Conservation (phyloP, 2,329 filamentous ascomycete species). For the Epichloe amarillans region DNA sequence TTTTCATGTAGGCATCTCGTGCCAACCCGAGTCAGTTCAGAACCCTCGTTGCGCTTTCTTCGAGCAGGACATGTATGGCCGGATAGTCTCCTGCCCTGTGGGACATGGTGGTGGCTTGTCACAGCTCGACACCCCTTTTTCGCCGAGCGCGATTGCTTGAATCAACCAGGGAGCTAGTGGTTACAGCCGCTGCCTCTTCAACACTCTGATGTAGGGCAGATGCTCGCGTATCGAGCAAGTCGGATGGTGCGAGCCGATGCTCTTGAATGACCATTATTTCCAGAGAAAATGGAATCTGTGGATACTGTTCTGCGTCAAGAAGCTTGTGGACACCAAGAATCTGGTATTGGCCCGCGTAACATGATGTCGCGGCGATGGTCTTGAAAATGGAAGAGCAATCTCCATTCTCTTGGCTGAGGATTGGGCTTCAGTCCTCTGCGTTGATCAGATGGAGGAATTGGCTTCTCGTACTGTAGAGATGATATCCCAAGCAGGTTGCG, state of each 20-base stretch:
- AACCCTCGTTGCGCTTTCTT: neutral
- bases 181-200: neutral
- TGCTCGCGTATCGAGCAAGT: neutral
- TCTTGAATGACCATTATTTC: too few species aligned
- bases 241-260: too few species aligned
- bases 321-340: too few species aligned
- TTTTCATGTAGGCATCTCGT: too few species aligned
- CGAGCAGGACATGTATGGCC: neutral
- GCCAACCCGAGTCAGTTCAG: neutral
- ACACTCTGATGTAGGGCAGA: neutral
- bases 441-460: constrained; percentile 36
- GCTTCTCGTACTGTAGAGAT: constrained; percentile 41
- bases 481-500: constrained; percentile 15
- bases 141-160: neutral
- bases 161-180: neutral
- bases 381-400: constrained; percentile 46
- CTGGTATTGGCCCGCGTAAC: neutral
- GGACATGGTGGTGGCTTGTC: neutral
- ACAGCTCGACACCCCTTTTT: neutral
- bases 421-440: constrained; percentile 43
- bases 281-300: too few species aligned
- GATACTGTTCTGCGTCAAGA: too few species aligned
- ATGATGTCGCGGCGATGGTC: constrained; percentile 31
- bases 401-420: constrained; percentile 47
- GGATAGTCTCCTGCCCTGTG: neutral